These are phyloP conservation scores for Amanita polypyramis DNA, from an alignment of 768 basidiomycete species.

Conservation along the genomic window DNA sequence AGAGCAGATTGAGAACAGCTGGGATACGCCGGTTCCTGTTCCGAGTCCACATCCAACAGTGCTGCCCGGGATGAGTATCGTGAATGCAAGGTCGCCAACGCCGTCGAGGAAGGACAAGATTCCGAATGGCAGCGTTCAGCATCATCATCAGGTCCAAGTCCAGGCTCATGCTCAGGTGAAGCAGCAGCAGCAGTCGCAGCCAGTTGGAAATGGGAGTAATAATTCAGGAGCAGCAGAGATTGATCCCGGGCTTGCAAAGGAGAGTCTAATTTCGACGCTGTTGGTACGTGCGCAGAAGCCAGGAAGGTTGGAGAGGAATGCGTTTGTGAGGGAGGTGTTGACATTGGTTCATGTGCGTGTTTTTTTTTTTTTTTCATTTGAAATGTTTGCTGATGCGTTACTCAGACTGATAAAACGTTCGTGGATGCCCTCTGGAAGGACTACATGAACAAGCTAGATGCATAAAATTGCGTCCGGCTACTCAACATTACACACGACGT, in stretches of 20 bases:
- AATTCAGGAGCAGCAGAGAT: constrained; percentile 10
- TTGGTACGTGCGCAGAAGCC: constrained; percentile 14
- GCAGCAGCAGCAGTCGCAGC: constrained; percentile 10
- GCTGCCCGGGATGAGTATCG: neutral
- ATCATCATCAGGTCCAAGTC: neutral
- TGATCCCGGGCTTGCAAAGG: constrained; percentile 18
- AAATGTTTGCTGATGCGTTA: constrained; percentile 3
- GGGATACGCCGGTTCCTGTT: constrained; percentile 33
- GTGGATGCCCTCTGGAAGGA: constrained; percentile 51
- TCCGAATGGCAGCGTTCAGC: neutral
- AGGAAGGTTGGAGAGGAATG: constrained; percentile 34
- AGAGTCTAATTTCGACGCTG: constrained; percentile 19
- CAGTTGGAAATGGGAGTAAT: constrained; percentile 13
- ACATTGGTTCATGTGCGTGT: constrained; percentile 49
- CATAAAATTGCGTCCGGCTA: neutral
- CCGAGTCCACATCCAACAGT: neutral
- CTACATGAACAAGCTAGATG: constrained; percentile 23
- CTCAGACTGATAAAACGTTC: constrained; percentile 54
- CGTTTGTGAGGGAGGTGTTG: constrained; percentile 49
- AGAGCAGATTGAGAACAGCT: constrained; percentile 48
- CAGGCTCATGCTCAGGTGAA: constrained; percentile 11
- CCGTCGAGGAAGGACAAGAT: neutral
- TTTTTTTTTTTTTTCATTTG: neutral
- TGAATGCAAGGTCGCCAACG: constrained; percentile 1
- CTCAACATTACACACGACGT: neutral